These are phyloP conservation scores for Nakazawaea ambrosiae DNA, from an alignment of 805 yeast species.

Conservation along the genomic window DNA sequence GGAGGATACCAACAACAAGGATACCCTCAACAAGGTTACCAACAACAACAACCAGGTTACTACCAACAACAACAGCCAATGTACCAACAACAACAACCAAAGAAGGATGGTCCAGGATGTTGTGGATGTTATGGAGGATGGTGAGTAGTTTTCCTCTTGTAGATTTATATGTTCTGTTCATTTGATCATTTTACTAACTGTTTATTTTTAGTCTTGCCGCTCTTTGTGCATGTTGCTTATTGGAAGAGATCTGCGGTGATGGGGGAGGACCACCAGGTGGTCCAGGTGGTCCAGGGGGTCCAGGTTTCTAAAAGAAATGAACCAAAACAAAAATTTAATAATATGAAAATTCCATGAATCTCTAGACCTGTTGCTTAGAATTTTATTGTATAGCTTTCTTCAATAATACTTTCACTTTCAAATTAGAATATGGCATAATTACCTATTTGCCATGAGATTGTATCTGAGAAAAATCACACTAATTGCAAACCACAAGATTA, in stretches of 20 bases:
- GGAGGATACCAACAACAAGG: constrained; percentile 16
- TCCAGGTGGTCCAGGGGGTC: constrained; percentile 4
- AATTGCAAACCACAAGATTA: too few species aligned
- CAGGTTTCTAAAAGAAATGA: background rate
- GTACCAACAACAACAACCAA: constrained; percentile 22
- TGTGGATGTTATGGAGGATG: constrained; percentile 23
- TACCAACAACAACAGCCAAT: constrained; percentile 29
- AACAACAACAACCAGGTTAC: constrained; percentile 21
- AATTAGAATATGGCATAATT: too few species aligned
- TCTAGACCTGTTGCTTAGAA: too few species aligned
- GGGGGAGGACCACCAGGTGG: constrained; percentile 9
- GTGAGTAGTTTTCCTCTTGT: constrained; percentile 18
- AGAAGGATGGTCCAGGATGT: constrained; percentile 11
- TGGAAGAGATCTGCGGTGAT: constrained; percentile 11
- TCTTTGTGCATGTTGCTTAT: constrained; percentile 13
- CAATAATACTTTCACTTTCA: too few species aligned
- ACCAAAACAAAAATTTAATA: too few species aligned
- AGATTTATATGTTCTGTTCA: background rate
- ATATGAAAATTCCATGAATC: too few species aligned
- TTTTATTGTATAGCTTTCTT: too few species aligned
- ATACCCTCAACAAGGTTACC: constrained; percentile 20
- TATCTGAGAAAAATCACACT: too few species aligned
- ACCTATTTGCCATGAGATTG: too few species aligned
- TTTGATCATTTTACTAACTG: constrained; percentile 2
- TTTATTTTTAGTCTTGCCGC: constrained; percentile 12